phyloP scores from a whole-genome alignment of 306 rosid genomes.

The Fagus crenata region DNA sequence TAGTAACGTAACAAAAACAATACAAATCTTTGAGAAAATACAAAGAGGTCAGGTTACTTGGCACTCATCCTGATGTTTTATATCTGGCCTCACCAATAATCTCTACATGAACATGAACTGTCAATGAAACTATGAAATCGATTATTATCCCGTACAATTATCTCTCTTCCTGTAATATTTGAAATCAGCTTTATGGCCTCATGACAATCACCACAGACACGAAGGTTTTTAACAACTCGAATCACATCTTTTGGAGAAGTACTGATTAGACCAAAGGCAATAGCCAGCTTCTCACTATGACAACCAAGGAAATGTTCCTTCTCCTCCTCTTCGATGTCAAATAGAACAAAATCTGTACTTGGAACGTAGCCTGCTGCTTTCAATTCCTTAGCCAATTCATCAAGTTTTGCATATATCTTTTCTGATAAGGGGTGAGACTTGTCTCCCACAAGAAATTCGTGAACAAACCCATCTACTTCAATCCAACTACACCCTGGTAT shows the following conservation, averaged over 20 bases:
- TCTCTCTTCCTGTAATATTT: conserved; percentile 20
- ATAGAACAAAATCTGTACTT: conserved; percentile 24
- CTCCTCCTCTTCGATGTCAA: conserved; percentile 35
- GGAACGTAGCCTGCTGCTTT: conserved; percentile 31
- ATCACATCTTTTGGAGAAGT: conserved; percentile 18
- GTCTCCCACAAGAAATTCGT: conserved; percentile 34
- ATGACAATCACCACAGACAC: conserved; percentile 41
- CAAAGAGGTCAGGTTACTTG: background rate
- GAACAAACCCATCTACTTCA: conserved; percentile 34
- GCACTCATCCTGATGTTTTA: background rate
- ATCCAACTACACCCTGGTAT: conserved; percentile 41
- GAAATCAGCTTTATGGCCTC: conserved; percentile 31
- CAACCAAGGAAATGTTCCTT: conserved; percentile 27
- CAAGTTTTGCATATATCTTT: conserved; percentile 21
- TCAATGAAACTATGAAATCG: conserved; percentile 35
- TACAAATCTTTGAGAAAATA: background rate
- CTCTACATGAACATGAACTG: conserved; percentile 34
- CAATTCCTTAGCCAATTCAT: conserved; percentile 20
- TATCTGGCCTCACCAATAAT: conserved; percentile 25
- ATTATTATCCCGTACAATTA: conserved; percentile 32
- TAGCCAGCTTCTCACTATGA: conserved; percentile 37
- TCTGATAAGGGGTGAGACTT: conserved; percentile 20
- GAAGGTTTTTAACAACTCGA: conserved; percentile 35
- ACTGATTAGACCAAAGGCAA: conserved; percentile 34
- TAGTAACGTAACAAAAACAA: background rate